Percentiles rank a stretch among this genome's conserved stretches.
These are phyloP conservation scores for Aureobasidium sp. DNA, from an alignment of 2,329 filamentous ascomycete species.

Conservation along the genomic window DNA sequence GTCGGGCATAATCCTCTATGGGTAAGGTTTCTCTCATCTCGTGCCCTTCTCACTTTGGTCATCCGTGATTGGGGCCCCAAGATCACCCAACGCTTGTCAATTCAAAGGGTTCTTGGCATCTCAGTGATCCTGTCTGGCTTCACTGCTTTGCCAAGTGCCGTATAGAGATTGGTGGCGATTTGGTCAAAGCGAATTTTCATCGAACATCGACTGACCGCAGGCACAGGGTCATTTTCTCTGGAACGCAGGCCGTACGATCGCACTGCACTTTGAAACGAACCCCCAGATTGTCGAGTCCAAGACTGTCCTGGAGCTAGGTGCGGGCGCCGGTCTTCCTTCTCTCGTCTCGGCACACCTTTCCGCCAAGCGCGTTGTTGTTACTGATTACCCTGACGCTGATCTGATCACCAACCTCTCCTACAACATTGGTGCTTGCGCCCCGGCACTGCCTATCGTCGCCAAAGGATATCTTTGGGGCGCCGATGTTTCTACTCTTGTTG, in stretches of 20 bases:
- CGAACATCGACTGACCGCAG: not conserved
- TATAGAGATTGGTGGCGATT: not conserved
- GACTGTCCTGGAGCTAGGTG: conserved; percentile 81
- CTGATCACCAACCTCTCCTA: conserved; percentile 71
- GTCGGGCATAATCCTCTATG: conserved; percentile 85
- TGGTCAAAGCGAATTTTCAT: too few relatives aligned
- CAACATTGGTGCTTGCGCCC: conserved; percentile 59
- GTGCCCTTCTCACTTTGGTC: not conserved
- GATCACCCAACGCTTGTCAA: not conserved
- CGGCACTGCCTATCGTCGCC: conserved; percentile 33
- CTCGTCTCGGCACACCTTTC: conserved; percentile 69
- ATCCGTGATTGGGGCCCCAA: not conserved
- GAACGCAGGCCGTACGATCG: conserved; percentile 77
- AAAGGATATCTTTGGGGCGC: conserved; percentile 79
- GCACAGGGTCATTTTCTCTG: conserved; percentile 72
- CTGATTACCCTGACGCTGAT: conserved; percentile 81
- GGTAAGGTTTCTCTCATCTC: conserved; percentile 40
- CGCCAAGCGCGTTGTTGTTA: conserved; percentile 63
- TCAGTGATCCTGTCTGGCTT: too few relatives aligned
- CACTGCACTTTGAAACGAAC: conserved; percentile 68
- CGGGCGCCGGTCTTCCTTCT: conserved; percentile 74
- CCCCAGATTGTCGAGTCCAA: conserved; percentile 57
- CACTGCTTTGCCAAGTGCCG: not conserved
- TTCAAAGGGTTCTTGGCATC: too few relatives aligned
- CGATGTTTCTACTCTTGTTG: conserved; percentile 28